These are phyloP conservation scores for Colletotrichum costaricense DNA, from an alignment of 2,329 filamentous ascomycete genomes.

Conservation along the genomic window DNA sequence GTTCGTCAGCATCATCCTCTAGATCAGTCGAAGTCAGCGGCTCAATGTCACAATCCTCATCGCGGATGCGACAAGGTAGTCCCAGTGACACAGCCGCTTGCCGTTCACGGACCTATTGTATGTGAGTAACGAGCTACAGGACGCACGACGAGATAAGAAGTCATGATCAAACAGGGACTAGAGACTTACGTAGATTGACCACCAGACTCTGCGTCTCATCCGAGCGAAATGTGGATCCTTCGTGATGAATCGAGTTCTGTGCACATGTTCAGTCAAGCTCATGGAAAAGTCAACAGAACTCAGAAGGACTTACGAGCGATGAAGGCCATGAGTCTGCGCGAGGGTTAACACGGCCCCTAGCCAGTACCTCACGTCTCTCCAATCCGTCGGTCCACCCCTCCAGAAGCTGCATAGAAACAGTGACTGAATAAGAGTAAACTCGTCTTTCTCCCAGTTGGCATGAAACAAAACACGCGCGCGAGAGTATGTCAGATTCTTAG, in stretches of 20 bases:
- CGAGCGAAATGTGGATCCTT: slow-evolving; percentile 39
- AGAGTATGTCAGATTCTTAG: slow-evolving; percentile 62
- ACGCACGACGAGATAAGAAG: background rate
- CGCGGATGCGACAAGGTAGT: slow-evolving; percentile 49
- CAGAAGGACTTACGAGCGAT: slow-evolving; percentile 46
- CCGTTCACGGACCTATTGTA: slow-evolving; percentile 46
- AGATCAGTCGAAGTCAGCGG: slow-evolving; percentile 45
- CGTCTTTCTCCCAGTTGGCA: slow-evolving; percentile 63
- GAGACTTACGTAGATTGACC: slow-evolving; percentile 57
- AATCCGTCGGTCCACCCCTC: slow-evolving; percentile 59
- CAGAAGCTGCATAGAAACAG: slow-evolving; percentile 68
- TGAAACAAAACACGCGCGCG: slow-evolving; percentile 62
- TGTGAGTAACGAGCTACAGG: background rate
- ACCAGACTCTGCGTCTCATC: slow-evolving; percentile 62
- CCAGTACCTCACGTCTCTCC: slow-evolving; percentile 62
- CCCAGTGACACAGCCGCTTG: slow-evolving; percentile 51
- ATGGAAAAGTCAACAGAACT: background rate
- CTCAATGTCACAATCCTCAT: slow-evolving; percentile 53
- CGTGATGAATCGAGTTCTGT: slow-evolving; percentile 14
- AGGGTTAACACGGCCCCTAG: slow-evolving; percentile 61
- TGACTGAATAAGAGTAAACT: slow-evolving; percentile 60
- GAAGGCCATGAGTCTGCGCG: slow-evolving; percentile 60
- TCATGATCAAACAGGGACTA: too few relatives aligned
- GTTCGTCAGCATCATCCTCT: slow-evolving; percentile 42
- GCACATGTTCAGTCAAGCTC: accelerated